Conservation (phyloP, 2,329 filamentous ascomycete genomes). For the Emergomyces africanus region DNA sequence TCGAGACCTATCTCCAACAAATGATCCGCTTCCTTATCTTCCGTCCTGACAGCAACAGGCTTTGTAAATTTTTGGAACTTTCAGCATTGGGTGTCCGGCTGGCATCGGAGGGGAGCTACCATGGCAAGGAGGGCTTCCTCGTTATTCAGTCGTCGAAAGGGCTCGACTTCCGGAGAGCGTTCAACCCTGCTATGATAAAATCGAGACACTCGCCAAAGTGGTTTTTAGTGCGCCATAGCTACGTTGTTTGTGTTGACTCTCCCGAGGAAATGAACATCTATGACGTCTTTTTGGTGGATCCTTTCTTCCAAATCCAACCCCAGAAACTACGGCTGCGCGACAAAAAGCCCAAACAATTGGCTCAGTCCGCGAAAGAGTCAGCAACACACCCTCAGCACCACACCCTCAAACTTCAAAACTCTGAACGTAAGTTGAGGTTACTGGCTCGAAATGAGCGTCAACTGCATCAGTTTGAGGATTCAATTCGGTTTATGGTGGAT, state of each 20-base stretch:
- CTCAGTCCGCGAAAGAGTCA: slow-evolving; percentile 51
- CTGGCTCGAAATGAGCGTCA: slow-evolving; percentile 84
- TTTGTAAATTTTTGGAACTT: slow-evolving; percentile 91
- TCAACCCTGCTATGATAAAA: slow-evolving; percentile 67
- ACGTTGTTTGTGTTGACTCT: slow-evolving; percentile 95
- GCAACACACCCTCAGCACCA: slow-evolving; percentile 60
- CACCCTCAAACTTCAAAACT: slow-evolving; percentile 74
- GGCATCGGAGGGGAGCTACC: slow-evolving; percentile 89
- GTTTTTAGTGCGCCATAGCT: slow-evolving; percentile 97
- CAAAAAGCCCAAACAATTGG: slow-evolving; percentile 45
- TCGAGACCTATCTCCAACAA: slow-evolving; percentile 83
- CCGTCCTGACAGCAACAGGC: slow-evolving; percentile 81
- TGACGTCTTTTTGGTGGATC: slow-evolving; percentile 94
- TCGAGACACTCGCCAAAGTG: slow-evolving; percentile 82
- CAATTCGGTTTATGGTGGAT: slow-evolving; percentile 71
- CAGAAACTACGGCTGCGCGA: slow-evolving; percentile 46
- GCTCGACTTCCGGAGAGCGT: slow-evolving; percentile 67
- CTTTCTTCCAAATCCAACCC: slow-evolving; percentile 69
- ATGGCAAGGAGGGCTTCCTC: slow-evolving; percentile 91
- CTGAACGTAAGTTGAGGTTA: slow-evolving; percentile 82
- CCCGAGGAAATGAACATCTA: slow-evolving; percentile 98
- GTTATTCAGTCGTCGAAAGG: slow-evolving; percentile 87
- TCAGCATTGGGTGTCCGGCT: slow-evolving; percentile 88
- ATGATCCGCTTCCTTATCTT: slow-evolving; percentile 98
- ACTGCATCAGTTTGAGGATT: slow-evolving; percentile 85